Base-by-base conservation (phyloP, 1,284 basidiomycete species). In the Takashimella tepidaria region DNA sequence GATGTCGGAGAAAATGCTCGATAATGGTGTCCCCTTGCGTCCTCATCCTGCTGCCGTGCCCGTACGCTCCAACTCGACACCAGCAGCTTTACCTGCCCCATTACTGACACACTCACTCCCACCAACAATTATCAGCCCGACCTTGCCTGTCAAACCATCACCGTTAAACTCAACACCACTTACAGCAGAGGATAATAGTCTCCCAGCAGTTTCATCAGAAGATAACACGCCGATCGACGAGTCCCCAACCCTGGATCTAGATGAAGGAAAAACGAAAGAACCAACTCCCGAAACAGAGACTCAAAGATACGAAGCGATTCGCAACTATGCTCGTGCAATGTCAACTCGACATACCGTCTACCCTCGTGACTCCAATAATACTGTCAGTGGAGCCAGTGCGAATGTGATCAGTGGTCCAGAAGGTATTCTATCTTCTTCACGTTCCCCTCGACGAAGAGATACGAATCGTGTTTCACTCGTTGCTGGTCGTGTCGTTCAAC, bases 401-500 rank as follows among this genome's bases (percentile, higher is more conserved):
- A 16, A 16, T 8, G 31, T 8, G 8, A 37, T 8, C 16, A 8
- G 10, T 8, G 31, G 31, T 8, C 31, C 31, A 8, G 31, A 37
- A 37, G 31, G 31, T 8, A 16, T 37, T 8, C 8, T 37, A 25
- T 53, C 59, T 22, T 50, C 68, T 8, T 69, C 73, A 3, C 61
- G 69, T 4, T 66, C 68, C 11, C 65, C 71, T 4, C 59, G 74
- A n/a, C 57, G 70, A 10, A 61, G 76, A 20, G 70, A 74, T 54
- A 72, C 66, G 2, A 64, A 62, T 41, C 67, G 75, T 1, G 60
- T 76, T 16, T 75, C 73, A 0, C 60, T 73, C 1, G 68, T 77
- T 19, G 75, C 75, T 5, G 76, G 76, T 3, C 64, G 73, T 31
- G 61, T 73, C 3, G 66, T 73, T 16, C 68, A 70, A 49, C 73